Base-by-base conservation (phyloP, 2,329 filamentous ascomycete species). In the Coniochaeta sp. region DNA sequence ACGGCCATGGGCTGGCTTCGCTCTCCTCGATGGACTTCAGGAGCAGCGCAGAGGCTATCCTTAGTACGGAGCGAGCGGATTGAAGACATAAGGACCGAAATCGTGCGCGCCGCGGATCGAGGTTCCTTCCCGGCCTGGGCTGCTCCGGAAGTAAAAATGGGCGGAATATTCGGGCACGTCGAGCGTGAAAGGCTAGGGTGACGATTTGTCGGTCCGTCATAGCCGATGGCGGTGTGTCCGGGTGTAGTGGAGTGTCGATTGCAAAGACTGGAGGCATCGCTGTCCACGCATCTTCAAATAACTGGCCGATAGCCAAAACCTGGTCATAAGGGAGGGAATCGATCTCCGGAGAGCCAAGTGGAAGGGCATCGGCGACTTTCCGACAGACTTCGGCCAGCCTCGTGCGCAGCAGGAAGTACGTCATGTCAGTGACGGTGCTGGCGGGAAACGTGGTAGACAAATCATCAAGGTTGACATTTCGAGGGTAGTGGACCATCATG, bases 391-490 rank as follows among this genome's bases (percentile, higher is more conserved):
- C 69, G 7, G 66, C 64, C 1, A 74, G 60, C 4, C 63, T 65
- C 49, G 68, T 61, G 14, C 70, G 66, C 38, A 70, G 65, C 10
- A 73, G 56, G 26, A 70, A 65, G 48, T 67, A 70, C 1, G 68
- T 69, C 50, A 70, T 61, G 18, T 59, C 60, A 0, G 71, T 73
- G 1, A 63, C 55, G n/a, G 65, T 56, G 10, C 60, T 58, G 1
- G 60, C 49, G 0, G 70, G 65, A 1, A 59, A 60, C 3, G 65
- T 60, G 13, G 2, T 3, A 2, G 28, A 8, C 12, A 71, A 59
- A 28, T 71, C 69, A 35, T 63, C 61, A 32, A 72, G 69, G 32
- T 72, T 64, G 10, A 68, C 60, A 51, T 74, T 72, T 4, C 66
- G 63, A 2, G 71, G 70, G 38, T 64, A 65, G 4, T 61, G 63